Evolutionary conservation across 345 rosid species (phyloP).

Genomic region (Mangifera indica): DNA sequence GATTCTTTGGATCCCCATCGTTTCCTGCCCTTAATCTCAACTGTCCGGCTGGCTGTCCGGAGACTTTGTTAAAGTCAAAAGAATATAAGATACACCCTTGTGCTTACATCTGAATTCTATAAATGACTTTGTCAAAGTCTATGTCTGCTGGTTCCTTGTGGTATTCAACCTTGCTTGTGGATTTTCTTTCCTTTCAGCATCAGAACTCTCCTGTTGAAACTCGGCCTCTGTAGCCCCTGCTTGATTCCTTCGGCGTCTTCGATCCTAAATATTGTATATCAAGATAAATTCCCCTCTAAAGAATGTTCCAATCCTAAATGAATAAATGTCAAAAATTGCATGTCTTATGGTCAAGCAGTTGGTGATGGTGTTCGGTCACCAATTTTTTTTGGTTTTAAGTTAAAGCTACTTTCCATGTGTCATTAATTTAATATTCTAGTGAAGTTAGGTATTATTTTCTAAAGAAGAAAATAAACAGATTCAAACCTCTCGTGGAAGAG

Average conservation of each 20-base stretch:
- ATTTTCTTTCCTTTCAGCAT: slow-evolving; percentile 44
- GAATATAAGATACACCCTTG: slow-evolving; percentile 14
- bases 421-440: neutral
- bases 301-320: neutral
- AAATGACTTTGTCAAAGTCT: slow-evolving; percentile 11
- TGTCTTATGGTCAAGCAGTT: neutral
- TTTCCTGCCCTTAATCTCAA: slow-evolving; percentile 10
- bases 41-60: neutral
- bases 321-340: slow-evolving; percentile 13
- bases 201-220: slow-evolving; percentile 44
- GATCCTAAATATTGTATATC: slow-evolving; percentile 49
- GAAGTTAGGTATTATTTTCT: neutral
- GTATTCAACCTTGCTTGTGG: slow-evolving; percentile 31
- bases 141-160: slow-evolving; percentile 13
- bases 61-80: slow-evolving; percentile 13
- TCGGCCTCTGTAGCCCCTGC: slow-evolving; percentile 37
- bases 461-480: slow-evolving; percentile 10
- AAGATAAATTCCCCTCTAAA: neutral
- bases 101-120: slow-evolving; percentile 13
- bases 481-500: slow-evolving; percentile 78
- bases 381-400: too few species aligned
- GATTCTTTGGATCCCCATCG: slow-evolving; percentile 1
- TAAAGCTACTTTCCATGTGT: neutral
- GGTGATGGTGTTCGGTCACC: neutral
- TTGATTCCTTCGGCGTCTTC: slow-evolving; percentile 64